A percentile compares a stretch with the other conserved stretches of the same genome.
phyloP scores from a whole-genome alignment of 1,284 basidiomycete genomes.

The Tilletia caries region DNA sequence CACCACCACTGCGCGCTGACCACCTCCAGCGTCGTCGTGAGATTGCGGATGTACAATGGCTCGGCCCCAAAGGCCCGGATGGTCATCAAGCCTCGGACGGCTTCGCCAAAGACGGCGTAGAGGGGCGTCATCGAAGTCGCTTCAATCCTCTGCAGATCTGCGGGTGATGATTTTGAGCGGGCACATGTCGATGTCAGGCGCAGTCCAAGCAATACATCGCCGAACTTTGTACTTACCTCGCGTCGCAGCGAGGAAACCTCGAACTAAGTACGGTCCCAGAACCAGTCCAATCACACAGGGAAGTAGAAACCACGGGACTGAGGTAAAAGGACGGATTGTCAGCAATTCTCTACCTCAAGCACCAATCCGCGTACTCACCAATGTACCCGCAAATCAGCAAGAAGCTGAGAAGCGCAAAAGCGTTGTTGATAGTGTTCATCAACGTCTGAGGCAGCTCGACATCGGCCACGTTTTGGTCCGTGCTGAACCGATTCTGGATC shows the following conservation, averaged over 20 bases:
- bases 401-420: conserved; percentile 31
- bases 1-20: conserved; percentile 19
- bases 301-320: conserved; percentile 38
- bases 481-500: conserved; percentile 47
- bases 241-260: conserved; percentile 39
- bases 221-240: conserved; percentile 17
- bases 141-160: conserved; percentile 50
- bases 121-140: conserved; percentile 49
- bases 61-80: conserved; percentile 48
- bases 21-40: conserved; percentile 35
- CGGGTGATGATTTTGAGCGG: neutral
- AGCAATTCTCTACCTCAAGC: too few species aligned
- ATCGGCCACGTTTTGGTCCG: conserved; percentile 47
- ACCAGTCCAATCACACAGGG: conserved; percentile 29
- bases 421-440: conserved; percentile 30
- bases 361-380: conserved; percentile 2
- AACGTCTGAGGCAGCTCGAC: conserved; percentile 38
- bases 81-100: conserved; percentile 43
- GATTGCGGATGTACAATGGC: conserved; percentile 20
- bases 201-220: neutral
- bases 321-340: neutral
- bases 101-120: conserved; percentile 43
- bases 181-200: neutral
- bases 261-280: conserved; percentile 36
- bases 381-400: conserved; percentile 41